phyloP scores from a whole-genome alignment of 331 rosid species.

The Rhamnella rubrinervis region DNA sequence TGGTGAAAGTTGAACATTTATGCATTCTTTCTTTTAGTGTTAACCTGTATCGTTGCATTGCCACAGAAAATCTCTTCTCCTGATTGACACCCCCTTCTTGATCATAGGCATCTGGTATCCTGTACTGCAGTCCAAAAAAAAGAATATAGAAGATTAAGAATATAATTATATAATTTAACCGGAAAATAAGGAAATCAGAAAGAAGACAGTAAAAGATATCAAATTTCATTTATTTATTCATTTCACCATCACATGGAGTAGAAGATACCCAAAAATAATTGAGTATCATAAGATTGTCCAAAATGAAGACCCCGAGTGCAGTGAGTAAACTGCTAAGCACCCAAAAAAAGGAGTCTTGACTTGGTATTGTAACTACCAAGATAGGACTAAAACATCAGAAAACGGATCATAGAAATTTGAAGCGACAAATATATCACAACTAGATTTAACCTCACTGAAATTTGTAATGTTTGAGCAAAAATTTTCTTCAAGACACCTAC shows the following conservation, averaged over 20 bases:
- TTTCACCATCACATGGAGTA: neutral
- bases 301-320: too few relatives aligned
- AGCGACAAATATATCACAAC: too few relatives aligned
- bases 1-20: constrained; percentile 12
- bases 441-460: too few relatives aligned
- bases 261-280: too few relatives aligned
- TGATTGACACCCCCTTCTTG: constrained; percentile 74
- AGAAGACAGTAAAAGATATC: neutral
- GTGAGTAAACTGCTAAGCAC: too few relatives aligned
- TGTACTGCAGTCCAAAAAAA: constrained; percentile 63
- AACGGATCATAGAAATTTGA: too few relatives aligned
- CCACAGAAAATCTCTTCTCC: constrained; percentile 88
- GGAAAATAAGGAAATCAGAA: neutral
- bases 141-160: constrained; percentile 16
- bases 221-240: neutral
- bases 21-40: neutral
- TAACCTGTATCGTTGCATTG: constrained; percentile 63
- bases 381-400: too few relatives aligned
- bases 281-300: too few relatives aligned
- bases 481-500: too few relatives aligned
- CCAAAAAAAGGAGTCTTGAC: too few relatives aligned
- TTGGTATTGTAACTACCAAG: too few relatives aligned
- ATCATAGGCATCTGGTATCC: constrained; percentile 95
- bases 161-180: constrained; percentile 13
- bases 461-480: too few relatives aligned